A percentile compares a stretch with the other conserved stretches of the same genome.
Evolutionary conservation across 352 stramenopile species (phyloP).

Genomic region (Phytophthora pisi): DNA sequence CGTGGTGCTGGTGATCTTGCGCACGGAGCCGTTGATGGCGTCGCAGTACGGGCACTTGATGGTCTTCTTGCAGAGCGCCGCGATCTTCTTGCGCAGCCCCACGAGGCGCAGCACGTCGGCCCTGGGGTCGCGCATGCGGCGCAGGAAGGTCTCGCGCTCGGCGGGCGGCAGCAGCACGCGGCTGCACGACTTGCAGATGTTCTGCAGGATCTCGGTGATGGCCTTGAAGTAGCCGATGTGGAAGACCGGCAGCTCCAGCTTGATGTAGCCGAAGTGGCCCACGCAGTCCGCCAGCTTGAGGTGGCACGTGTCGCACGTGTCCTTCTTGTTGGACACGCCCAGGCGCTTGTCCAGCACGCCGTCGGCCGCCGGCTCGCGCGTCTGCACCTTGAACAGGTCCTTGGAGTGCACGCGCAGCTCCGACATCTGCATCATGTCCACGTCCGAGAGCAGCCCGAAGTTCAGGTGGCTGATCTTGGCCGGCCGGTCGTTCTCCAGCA

Average conservation of each 20-base stretch:
- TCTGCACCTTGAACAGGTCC: conserved; percentile 98
- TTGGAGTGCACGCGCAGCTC: conserved; percentile 94
- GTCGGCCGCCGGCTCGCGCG: conserved; percentile 90
- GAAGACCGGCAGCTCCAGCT: conserved; percentile 98
- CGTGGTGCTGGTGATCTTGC: conserved; percentile 97
- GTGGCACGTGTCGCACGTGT: conserved; percentile 92
- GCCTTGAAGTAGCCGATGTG: conserved; percentile 99
- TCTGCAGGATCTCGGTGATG: conserved; percentile 97
- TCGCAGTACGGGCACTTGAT: conserved; percentile 96
- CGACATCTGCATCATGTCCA: conserved; percentile 96
- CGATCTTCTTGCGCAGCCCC: conserved; percentile 93
- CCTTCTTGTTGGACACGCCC: conserved; percentile 97
- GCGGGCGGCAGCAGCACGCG: conserved; percentile 93
- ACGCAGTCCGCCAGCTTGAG: conserved; percentile 97
- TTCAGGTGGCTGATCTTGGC: conserved; percentile 97
- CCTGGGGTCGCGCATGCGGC: conserved; percentile 87
- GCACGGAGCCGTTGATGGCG: conserved; percentile 97
- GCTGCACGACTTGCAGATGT: conserved; percentile 97
- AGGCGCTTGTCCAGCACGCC: conserved; percentile 97
- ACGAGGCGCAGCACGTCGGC: conserved; percentile 82
- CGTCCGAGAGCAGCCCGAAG: conserved; percentile 96
- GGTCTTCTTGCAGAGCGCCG: conserved; percentile 97
- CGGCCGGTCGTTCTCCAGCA: conserved; percentile 89
- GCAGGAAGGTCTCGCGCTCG: conserved; percentile 89
- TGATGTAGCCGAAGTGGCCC: conserved; percentile 99